phyloP scores from a whole-genome alignment of 2,329 filamentous ascomycete genomes.

The Purpureocillium takamizusanense region DNA sequence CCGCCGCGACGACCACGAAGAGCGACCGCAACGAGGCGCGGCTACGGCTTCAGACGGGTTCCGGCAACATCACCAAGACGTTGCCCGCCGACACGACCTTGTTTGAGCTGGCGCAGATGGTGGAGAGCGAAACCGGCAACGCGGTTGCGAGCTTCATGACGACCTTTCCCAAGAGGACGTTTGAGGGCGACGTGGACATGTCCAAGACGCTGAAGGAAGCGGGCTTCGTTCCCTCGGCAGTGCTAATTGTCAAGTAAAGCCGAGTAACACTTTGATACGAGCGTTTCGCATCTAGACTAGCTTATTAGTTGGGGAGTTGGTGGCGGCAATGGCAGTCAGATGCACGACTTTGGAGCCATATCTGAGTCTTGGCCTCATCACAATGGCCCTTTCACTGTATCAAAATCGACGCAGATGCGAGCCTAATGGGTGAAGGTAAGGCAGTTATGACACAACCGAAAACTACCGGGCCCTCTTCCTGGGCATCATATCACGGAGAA shows the following conservation, averaged over 20 bases:
- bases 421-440: too few relatives aligned
- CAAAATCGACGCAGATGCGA: too few relatives aligned
- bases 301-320: too few relatives aligned
- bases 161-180: slow-evolving; percentile 82
- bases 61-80: slow-evolving; percentile 75
- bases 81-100: slow-evolving; percentile 83
- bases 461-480: too few relatives aligned
- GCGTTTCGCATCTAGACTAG: too few relatives aligned
- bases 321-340: too few relatives aligned
- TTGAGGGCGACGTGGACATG: slow-evolving; percentile 61
- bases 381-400: too few relatives aligned
- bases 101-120: slow-evolving; percentile 77
- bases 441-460: too few relatives aligned
- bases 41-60: slow-evolving; percentile 66
- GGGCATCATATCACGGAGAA: too few relatives aligned
- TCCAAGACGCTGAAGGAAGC: slow-evolving; percentile 89
- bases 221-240: slow-evolving; percentile 83
- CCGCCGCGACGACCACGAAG: slow-evolving; percentile 46
- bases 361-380: too few relatives aligned
- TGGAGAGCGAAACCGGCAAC: slow-evolving; percentile 62
- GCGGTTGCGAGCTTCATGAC: slow-evolving; percentile 70
- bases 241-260: slow-evolving; percentile 60
- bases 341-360: too few relatives aligned
- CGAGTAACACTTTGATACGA: too few relatives aligned
- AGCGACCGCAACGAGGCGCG: slow-evolving; percentile 72